These are phyloP conservation scores for Suhomyces bokatorum DNA, from an alignment of 1,139 yeast species.

Conservation along the genomic window DNA sequence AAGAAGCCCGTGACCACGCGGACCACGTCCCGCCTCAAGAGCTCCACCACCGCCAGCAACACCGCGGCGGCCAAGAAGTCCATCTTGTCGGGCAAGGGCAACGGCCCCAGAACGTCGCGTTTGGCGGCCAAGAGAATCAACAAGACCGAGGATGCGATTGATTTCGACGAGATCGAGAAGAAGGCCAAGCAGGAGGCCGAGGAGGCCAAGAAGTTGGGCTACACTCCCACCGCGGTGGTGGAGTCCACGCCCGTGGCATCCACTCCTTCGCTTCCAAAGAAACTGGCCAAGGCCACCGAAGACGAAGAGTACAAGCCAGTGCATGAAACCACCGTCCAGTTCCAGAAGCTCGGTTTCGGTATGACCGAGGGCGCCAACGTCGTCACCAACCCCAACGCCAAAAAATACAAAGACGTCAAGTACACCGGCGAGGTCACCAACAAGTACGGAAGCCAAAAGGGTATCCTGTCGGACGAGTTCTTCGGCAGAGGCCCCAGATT, in stretches of 20 bases:
- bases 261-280: slow-evolving; percentile 11
- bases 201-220: slow-evolving; percentile 70
- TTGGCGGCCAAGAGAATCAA: slow-evolving; percentile 51
- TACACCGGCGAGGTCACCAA: slow-evolving; percentile 72
- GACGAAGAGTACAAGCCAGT: slow-evolving; percentile 23
- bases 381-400: slow-evolving; percentile 33
- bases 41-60: slow-evolving; percentile 21
- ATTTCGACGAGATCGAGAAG: slow-evolving; percentile 88
- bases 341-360: slow-evolving; percentile 83
- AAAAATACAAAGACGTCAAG: slow-evolving; percentile 49
- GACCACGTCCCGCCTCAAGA: slow-evolving; percentile 25
- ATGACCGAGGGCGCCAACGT: slow-evolving; percentile 57
- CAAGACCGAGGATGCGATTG: slow-evolving; percentile 65
- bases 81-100: slow-evolving; percentile 43
- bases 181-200: slow-evolving; percentile 84
- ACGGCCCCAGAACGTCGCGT: slow-evolving; percentile 56
- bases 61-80: slow-evolving; percentile 36
- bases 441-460: slow-evolving; percentile 87
- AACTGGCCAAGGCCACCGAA: slow-evolving; percentile 7
- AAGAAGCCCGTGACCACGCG: slow-evolving; percentile 27
- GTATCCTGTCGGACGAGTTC: slow-evolving; percentile 91
- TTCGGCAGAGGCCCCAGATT: slow-evolving; percentile 84
- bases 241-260: slow-evolving; percentile 6
- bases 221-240: slow-evolving; percentile 49
- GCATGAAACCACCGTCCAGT: slow-evolving; percentile 65